Conservation (phyloP, 2,329 filamentous ascomycete genomes). For the Cladophialophora exuberans region DNA sequence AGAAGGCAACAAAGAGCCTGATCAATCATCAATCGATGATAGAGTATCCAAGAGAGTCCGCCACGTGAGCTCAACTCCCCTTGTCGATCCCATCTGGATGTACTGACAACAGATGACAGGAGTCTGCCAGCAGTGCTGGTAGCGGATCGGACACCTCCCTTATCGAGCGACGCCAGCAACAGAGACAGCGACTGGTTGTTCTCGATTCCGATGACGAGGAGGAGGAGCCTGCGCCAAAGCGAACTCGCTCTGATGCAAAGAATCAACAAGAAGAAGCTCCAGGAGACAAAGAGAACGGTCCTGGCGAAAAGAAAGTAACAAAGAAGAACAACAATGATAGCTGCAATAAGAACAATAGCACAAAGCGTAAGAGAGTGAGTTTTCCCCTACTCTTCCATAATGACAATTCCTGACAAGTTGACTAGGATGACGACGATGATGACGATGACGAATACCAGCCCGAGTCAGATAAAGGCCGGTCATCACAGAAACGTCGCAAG, state of each 20-base stretch:
- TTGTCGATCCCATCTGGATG: not conserved
- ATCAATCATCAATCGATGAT: too few relatives aligned
- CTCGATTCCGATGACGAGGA: not conserved
- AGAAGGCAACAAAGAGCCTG: too few relatives aligned
- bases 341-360: too few relatives aligned
- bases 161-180: too few relatives aligned
- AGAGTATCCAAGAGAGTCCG: too few relatives aligned
- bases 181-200: not conserved
- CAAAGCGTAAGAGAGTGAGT: constrained; percentile 17
- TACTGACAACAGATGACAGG: not conserved
- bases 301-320: too few relatives aligned
- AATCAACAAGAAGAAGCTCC: too few relatives aligned
- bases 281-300: too few relatives aligned
- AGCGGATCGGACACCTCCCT: too few relatives aligned
- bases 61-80: too few relatives aligned
- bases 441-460: not conserved
- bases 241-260: too few relatives aligned
- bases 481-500: not conserved
- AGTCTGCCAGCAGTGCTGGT: not conserved
- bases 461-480: not conserved
- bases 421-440: not conserved
- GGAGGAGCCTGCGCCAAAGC: not conserved
- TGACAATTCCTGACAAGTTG: constrained; percentile 2
- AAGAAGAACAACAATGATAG: too few relatives aligned
- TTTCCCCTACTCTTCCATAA: not conserved